Evolutionary conservation across 192 early-diverging fungal genomes (phyloP).

Genomic region (Phlyctochytrium planicorne): DNA sequence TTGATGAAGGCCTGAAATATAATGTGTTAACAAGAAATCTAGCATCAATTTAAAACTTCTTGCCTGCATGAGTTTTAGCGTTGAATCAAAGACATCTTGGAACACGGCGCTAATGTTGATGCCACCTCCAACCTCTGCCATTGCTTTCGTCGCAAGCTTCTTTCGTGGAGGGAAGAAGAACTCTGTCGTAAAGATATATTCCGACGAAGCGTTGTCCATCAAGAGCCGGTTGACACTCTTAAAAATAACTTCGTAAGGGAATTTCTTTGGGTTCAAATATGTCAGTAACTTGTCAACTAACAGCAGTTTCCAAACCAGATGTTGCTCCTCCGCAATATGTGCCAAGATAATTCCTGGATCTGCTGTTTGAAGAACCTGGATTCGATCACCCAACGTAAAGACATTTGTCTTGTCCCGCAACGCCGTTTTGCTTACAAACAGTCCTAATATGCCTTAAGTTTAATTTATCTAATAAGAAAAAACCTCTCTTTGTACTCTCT

Average conservation of each 20-base stretch:
- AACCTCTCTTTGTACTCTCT: constrained; percentile 42
- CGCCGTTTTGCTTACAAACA: constrained; percentile 58
- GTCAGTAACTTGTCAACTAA: background rate
- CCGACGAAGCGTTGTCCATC: constrained; percentile 91
- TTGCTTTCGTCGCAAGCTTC: constrained; percentile 34
- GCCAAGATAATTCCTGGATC: constrained; percentile 85
- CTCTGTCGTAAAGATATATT: constrained; percentile 89
- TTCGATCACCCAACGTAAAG: constrained; percentile 81
- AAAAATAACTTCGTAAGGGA: constrained; percentile 87
- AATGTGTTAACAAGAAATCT: constrained; percentile 4
- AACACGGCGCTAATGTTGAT: constrained; percentile 55
- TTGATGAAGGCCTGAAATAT: constrained; percentile 48
- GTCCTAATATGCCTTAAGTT: constrained; percentile 54
- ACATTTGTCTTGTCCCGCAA: constrained; percentile 81
- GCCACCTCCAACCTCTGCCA: constrained; percentile 17
- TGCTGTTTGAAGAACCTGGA: constrained; percentile 67
- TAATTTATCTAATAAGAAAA: constrained; percentile 17
- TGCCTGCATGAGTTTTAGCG: constrained; percentile 69
- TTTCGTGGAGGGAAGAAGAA: constrained; percentile 81
- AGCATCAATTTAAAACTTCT: too few species aligned
- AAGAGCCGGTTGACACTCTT: constrained; percentile 88
- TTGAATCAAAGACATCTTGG: constrained; percentile 86
- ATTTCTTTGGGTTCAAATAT: constrained; percentile 40
- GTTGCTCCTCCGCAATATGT: constrained; percentile 76
- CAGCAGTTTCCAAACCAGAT: constrained; percentile 44